Evolutionary conservation across 331 rosid species (phyloP).

Genomic region (Dryas integrifolia): DNA sequence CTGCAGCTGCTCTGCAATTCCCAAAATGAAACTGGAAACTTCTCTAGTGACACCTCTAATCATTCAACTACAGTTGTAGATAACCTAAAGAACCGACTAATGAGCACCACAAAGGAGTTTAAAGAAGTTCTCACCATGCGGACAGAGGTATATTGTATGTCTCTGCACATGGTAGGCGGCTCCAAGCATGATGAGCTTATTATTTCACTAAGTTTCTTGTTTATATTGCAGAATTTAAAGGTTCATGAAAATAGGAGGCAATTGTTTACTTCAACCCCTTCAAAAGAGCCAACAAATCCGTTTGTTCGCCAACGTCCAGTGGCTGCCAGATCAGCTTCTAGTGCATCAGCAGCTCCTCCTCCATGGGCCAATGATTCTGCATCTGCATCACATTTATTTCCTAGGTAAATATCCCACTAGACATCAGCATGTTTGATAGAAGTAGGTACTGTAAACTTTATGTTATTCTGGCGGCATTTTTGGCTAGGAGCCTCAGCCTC

Average conservation of each 20-base stretch:
- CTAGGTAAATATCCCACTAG: slow-evolving; percentile 43
- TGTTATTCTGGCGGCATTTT: not conserved
- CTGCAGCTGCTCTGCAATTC: slow-evolving; percentile 67
- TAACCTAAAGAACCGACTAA: slow-evolving; percentile 75
- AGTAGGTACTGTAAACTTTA: not conserved
- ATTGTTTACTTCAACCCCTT: slow-evolving; percentile 59
- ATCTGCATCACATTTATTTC: slow-evolving; percentile 47
- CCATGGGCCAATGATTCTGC: slow-evolving; percentile 71
- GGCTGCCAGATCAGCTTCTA: slow-evolving; percentile 62
- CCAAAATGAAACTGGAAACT: slow-evolving; percentile 54
- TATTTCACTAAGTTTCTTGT: not conserved
- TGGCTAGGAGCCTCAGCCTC: not conserved
- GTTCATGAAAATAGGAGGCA: slow-evolving; percentile 86
- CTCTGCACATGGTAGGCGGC: not conserved
- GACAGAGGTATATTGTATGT: slow-evolving; percentile 58
- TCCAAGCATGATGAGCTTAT: too few relatives aligned
- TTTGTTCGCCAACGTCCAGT: slow-evolving; percentile 91
- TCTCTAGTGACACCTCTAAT: slow-evolving; percentile 70
- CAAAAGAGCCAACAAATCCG: slow-evolving; percentile 77
- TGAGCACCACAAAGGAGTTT: slow-evolving; percentile 82
- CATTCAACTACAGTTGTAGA: slow-evolving; percentile 89
- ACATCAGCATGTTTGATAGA: not conserved
- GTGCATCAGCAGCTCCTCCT: slow-evolving; percentile 59
- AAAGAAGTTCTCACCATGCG: slow-evolving; percentile 90
- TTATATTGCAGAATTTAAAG: slow-evolving; percentile 64